Evolutionary conservation across 2,329 filamentous ascomycete genomes (phyloP).

Genomic region (Fusarium praegraminearum): DNA sequence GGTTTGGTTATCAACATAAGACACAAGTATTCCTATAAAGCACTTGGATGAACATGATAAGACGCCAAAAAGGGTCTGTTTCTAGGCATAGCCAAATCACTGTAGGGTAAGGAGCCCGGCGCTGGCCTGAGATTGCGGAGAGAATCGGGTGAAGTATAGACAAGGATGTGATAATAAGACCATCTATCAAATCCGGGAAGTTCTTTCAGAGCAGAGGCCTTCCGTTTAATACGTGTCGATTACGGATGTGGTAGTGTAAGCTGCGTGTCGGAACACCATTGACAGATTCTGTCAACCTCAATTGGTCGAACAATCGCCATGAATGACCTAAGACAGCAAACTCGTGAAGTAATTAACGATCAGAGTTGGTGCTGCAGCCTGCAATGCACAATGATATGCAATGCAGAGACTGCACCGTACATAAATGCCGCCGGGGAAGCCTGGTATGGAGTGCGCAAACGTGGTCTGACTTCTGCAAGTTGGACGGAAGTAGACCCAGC

Average conservation of each 20-base stretch:
- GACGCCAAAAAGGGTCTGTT: conserved; percentile 5
- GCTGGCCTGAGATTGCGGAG: conserved; percentile 37
- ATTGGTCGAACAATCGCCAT: conserved; percentile 15
- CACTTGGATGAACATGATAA: background rate
- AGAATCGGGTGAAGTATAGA: conserved; percentile 40
- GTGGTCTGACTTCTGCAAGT: conserved; percentile 43
- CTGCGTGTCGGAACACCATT: conserved; percentile 6
- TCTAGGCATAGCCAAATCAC: background rate
- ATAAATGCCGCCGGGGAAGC: conserved; percentile 34
- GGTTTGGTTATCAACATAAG: background rate
- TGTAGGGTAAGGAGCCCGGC: conserved; percentile 32
- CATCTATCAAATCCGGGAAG: conserved; percentile 11
- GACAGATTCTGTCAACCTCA: background rate
- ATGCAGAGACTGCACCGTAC: conserved; percentile 15
- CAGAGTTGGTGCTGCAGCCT: conserved; percentile 20
- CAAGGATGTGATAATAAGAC: conserved; percentile 12
- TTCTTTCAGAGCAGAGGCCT: conserved; percentile 3
- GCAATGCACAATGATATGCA: conserved; percentile 27
- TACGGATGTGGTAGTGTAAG: conserved; percentile 3
- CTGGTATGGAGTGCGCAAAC: conserved; percentile 32
- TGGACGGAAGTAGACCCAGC: conserved; percentile 36
- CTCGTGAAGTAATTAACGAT: background rate
- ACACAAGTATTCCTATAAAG: background rate
- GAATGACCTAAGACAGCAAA: conserved; percentile 3
- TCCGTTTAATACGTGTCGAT: conserved; percentile 8